Conservation (phyloP, 2,329 filamentous ascomycete species). For the Beauveria asiatica region DNA sequence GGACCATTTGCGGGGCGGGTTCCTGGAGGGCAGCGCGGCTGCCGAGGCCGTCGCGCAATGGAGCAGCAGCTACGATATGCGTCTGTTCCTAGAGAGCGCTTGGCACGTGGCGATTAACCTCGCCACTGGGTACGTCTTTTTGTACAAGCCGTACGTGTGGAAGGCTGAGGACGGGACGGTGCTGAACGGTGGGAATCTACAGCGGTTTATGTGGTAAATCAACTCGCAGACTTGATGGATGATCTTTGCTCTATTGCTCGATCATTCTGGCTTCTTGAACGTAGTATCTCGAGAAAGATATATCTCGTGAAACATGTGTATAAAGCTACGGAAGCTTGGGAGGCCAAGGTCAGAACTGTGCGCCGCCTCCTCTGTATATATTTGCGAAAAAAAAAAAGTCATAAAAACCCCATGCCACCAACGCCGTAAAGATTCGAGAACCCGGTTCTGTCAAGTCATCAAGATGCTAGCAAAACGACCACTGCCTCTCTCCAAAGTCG, state of each 20-base stretch:
- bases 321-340: neutral
- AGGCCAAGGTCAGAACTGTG: neutral
- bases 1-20: neutral
- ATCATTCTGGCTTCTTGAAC: neutral
- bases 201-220: conserved; percentile 74
- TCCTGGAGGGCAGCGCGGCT: neutral
- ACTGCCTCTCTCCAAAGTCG: too few relatives aligned
- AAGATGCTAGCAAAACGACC: neutral
- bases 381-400: neutral
- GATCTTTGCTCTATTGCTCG: neutral
- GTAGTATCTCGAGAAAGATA: too few relatives aligned
- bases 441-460: neutral
- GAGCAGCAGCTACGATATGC: conserved; percentile 31
- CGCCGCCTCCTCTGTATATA: conserved; percentile 1
- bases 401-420: neutral
- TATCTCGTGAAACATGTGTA: neutral
- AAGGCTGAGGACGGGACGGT: conserved; percentile 39
- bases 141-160: conserved; percentile 63
- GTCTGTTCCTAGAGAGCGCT: conserved; percentile 50
- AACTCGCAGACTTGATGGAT: neutral
- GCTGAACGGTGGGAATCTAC: conserved; percentile 48
- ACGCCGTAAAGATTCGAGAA: neutral
- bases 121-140: conserved; percentile 62
- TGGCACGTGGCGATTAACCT: conserved; percentile 62
- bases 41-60: neutral